Evolutionary conservation across 495 filamentous ascomycete genomes (phyloP).

Genomic region (Bombardia bombarda): DNA sequence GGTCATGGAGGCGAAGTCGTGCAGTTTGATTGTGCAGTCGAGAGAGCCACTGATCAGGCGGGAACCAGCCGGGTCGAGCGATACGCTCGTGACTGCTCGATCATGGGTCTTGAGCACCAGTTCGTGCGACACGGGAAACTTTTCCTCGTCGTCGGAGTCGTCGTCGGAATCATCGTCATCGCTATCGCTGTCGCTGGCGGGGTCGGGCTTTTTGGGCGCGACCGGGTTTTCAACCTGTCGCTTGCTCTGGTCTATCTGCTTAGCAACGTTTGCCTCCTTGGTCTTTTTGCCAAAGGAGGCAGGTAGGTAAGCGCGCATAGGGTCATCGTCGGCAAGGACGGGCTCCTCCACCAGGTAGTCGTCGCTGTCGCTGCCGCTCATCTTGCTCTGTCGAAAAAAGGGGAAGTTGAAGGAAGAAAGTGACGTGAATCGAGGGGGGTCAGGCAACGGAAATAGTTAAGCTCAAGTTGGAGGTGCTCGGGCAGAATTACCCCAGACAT

Average conservation of each 20-base stretch:
- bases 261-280: slow-evolving; percentile 61
- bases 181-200: slow-evolving; percentile 34
- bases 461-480: too few relatives aligned
- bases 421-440: too few relatives aligned
- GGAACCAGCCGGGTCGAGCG: slow-evolving; percentile 76
- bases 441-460: too few relatives aligned
- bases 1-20: slow-evolving; percentile 94
- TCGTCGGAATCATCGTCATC: slow-evolving; percentile 43
- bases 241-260: slow-evolving; percentile 72
- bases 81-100: slow-evolving; percentile 72
- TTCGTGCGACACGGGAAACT: slow-evolving; percentile 90
- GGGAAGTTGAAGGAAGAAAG: too few relatives aligned
- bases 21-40: slow-evolving; percentile 85
- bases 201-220: slow-evolving; percentile 22
- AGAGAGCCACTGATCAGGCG: slow-evolving; percentile 82
- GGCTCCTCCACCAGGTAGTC: slow-evolving; percentile 49
- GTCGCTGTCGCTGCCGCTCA: slow-evolving; percentile 57
- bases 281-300: slow-evolving; percentile 79
- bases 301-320: slow-evolving; percentile 74
- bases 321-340: slow-evolving; percentile 53
- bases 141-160: slow-evolving; percentile 68
- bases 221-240: slow-evolving; percentile 37
- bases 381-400: slow-evolving; percentile 12
- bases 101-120: slow-evolving; percentile 88
- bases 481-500: too few relatives aligned